Percentiles rank a stretch among this genome's conserved stretches.
Evolutionary conservation across 306 rosid species (phyloP).

Genomic region (Gillenia trifoliata): DNA sequence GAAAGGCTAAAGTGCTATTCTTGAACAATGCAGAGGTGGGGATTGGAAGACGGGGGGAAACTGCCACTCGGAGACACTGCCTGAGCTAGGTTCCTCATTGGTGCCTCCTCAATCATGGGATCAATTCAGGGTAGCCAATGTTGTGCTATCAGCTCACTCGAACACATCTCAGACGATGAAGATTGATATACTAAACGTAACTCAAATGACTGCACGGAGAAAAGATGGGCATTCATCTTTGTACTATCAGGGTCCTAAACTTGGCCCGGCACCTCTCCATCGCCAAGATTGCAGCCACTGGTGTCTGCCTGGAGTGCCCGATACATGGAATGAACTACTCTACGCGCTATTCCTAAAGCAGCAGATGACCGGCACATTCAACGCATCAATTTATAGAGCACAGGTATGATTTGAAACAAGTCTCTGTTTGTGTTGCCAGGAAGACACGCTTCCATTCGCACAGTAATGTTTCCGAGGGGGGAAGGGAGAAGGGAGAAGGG

Average conservation of each 20-base stretch:
- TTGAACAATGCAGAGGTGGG: conserved; percentile 58
- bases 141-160: conserved; percentile 29
- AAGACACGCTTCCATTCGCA: background rate
- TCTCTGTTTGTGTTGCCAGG: conserved; percentile 6
- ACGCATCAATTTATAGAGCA: conserved; percentile 14
- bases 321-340: conserved; percentile 81
- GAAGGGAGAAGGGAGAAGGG: background rate
- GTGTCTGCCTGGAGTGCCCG: conserved; percentile 96
- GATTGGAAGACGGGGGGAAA: conserved; percentile 79
- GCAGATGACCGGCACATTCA: conserved; percentile 14
- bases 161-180: conserved; percentile 20
- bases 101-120: conserved; percentile 54
- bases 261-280: conserved; percentile 43
- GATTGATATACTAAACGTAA: conserved; percentile 53
- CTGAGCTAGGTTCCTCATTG: conserved; percentile 56
- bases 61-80: conserved; percentile 82
- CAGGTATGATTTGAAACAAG: conserved; percentile 1
- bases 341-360: conserved; percentile 54
- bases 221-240: conserved; percentile 83
- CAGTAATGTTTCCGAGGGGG: background rate
- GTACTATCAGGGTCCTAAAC: conserved; percentile 49
- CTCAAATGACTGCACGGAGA: conserved; percentile 62
- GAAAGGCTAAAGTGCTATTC: conserved; percentile 6
- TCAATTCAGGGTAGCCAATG: conserved; percentile 56
- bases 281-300: conserved; percentile 97